Evolutionary conservation across 352 stramenopile genomes (phyloP), one percentile per base, ranked within the genome.

Genomic region (Phytophthora fragariae): DNA sequence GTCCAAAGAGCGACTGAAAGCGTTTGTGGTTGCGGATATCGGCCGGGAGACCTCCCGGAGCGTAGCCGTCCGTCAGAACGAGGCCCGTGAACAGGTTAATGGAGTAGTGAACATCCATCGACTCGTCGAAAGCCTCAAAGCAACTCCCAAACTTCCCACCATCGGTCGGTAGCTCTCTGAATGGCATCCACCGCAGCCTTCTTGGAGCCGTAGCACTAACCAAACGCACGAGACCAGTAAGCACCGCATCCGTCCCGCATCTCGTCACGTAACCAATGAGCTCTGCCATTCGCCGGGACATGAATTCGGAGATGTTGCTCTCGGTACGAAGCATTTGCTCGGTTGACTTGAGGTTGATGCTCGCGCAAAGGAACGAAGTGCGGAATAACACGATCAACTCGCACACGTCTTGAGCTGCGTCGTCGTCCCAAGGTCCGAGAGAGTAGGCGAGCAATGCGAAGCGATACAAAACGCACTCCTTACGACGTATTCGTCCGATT

Each of bases 41-140:
- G 0, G 12, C 5, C n/a, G 84, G 81, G 3, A 93, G 60, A 3
- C 81, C 76, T 17, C 75, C 73, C 17, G 81, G 76, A 17, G 73
- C 56, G 24, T 74, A 73, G 0, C 84, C 86, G 54, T 92, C 76
- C 0, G 73, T 78, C 7, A 90, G 57, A 5, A 92, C 70, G 1
- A 61, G 44, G 0, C 86, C 84, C 0, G 72, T 82, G 17, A 89
- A 85, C 21, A 91, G 15, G 46, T 92, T 92, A 15, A 92, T 62
- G 0, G 78, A 70, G 29, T 88, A 90, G 11, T 80, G 70, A 0
- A 19, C 1, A 2, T 52, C 5, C n/a, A 29, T 29, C 19, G 47
- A 54, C 46, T 24, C 15, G 46, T 88, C 72, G 9, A 66, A 50
- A 24, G 46, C 46, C 46, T 80, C 58, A 21, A 79, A 89, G 27